Evolutionary conservation across 2,329 filamentous ascomycete species (phyloP).

Genomic region (Diaporthe citri): DNA sequence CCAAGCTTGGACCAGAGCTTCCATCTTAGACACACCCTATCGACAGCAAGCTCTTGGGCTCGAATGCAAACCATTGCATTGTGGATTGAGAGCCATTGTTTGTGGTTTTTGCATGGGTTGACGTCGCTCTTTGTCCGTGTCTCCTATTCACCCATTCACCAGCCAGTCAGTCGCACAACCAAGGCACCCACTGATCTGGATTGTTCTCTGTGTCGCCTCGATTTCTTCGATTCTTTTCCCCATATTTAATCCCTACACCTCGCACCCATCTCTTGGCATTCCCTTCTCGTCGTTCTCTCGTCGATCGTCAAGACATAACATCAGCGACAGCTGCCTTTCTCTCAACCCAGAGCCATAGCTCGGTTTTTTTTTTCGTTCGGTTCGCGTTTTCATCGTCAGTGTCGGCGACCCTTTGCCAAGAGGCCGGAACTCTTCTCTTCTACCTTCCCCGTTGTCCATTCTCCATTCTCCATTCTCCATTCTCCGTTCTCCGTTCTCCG

Average conservation of each 20-base stretch:
- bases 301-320: slow-evolving; percentile 18
- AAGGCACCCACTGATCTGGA: neutral
- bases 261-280: slow-evolving; percentile 20
- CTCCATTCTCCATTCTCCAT: neutral
- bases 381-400: slow-evolving; percentile 5
- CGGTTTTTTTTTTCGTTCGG: slow-evolving; percentile 11
- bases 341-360: neutral
- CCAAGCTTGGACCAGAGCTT: neutral
- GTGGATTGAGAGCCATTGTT: slow-evolving; percentile 17
- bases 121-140: neutral
- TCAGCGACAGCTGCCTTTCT: slow-evolving; percentile 11
- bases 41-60: slow-evolving; percentile 12
- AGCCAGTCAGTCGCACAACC: neutral
- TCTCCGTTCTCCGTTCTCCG: neutral
- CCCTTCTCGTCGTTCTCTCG: neutral
- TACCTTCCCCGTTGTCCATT: neutral
- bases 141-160: neutral
- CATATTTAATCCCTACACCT: slow-evolving; percentile 15
- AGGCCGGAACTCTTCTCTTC: slow-evolving; percentile 21
- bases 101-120: slow-evolving; percentile 2
- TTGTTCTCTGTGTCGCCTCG: neutral
- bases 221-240: slow-evolving; percentile 4
- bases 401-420: slow-evolving; percentile 15
- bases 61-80: slow-evolving; percentile 13
- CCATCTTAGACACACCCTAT: slow-evolving; percentile 21